A percentile compares a stretch with the other conserved stretches of the same genome.
Evolutionary conservation across 2,329 filamentous ascomycete genomes (phyloP).

Genomic region (Ceratocystiopsis sp.): DNA sequence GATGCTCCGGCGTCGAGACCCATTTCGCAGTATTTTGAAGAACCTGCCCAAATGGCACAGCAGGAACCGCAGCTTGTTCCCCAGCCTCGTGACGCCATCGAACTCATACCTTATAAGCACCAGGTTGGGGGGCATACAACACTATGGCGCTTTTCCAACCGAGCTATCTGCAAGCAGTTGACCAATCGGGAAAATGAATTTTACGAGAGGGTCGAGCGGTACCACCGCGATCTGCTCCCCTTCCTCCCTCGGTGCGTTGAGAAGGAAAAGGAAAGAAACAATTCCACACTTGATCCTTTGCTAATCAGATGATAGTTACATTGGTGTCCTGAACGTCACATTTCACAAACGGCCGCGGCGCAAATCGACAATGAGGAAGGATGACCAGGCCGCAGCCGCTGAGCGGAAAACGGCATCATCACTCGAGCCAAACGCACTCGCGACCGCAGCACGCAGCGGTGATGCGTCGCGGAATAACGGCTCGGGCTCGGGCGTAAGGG

Average conservation of each 20-base stretch:
- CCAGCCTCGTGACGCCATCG: slow-evolving; percentile 71
- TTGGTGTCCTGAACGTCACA: slow-evolving; percentile 90
- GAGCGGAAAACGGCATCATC: slow-evolving; percentile 12
- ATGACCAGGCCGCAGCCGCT: slow-evolving; percentile 19
- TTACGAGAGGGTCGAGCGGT: slow-evolving; percentile 86
- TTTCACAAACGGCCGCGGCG: slow-evolving; percentile 71
- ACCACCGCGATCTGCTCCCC: slow-evolving; percentile 74
- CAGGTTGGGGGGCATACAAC: slow-evolving; percentile 96
- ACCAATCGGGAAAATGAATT: slow-evolving; percentile 98
- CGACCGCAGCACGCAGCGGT: background rate
- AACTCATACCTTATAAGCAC: slow-evolving; percentile 91
- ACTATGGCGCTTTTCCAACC: slow-evolving; percentile 84
- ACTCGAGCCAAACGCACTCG: too few species aligned
- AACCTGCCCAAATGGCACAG: slow-evolving; percentile 20
- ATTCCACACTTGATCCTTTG: slow-evolving; percentile 3
- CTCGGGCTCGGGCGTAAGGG: slow-evolving; percentile 13
- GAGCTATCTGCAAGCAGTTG: slow-evolving; percentile 93
- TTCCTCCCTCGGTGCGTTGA: slow-evolving; percentile 63
- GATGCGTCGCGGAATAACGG: background rate
- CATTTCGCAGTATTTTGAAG: slow-evolving; percentile 26
- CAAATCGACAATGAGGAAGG: slow-evolving; percentile 36
- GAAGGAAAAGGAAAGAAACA: background rate
- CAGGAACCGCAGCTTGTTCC: slow-evolving; percentile 34
- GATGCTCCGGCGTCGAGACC: slow-evolving; percentile 15
- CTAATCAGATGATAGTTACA: slow-evolving; percentile 46